A percentile compares a stretch with the other conserved stretches of the same genome.
Evolutionary conservation across 1,284 basidiomycete species (phyloP).

Genomic region (Lignosus rhinocerotis): DNA sequence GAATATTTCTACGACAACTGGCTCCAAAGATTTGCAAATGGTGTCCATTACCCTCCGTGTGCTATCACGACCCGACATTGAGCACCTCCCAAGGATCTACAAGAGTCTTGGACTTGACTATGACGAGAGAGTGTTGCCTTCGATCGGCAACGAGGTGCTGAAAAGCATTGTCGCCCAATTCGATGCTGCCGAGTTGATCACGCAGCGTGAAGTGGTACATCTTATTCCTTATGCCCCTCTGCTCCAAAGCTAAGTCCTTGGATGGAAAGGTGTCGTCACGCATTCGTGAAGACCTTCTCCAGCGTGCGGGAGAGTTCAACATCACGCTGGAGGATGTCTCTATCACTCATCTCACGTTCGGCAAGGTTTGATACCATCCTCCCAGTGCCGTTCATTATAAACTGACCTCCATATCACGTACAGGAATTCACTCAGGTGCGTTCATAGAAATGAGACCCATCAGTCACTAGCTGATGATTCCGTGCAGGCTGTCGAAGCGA

Average conservation of each 20-base stretch:
- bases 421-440: constrained; percentile 79
- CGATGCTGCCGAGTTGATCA: constrained; percentile 96
- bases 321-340: constrained; percentile 97
- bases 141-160: constrained; percentile 96
- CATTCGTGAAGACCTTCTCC: constrained; percentile 90
- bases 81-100: constrained; percentile 92
- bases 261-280: constrained; percentile 78
- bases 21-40: constrained; percentile 98
- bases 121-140: constrained; percentile 93
- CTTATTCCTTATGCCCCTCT: too few species aligned
- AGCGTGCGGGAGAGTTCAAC: constrained; percentile 95
- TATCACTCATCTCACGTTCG: constrained; percentile 86
- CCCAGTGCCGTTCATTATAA: neutral
- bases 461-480: constrained; percentile 8
- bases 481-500: constrained; percentile 89
- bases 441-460: neutral
- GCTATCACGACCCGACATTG: constrained; percentile 89
- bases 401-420: constrained; percentile 30
- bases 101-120: constrained; percentile 94
- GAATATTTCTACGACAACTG: constrained; percentile 97
- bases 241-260: neutral
- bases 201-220: constrained; percentile 77
- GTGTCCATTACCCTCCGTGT: constrained; percentile 96
- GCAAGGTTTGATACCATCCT: constrained; percentile 53
- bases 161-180: constrained; percentile 99